Percentiles rank a stretch among this genome's conserved stretches.
Evolutionary conservation across 2,329 filamentous ascomycete genomes (phyloP).

Genomic region (Stylonectria norvegica): DNA sequence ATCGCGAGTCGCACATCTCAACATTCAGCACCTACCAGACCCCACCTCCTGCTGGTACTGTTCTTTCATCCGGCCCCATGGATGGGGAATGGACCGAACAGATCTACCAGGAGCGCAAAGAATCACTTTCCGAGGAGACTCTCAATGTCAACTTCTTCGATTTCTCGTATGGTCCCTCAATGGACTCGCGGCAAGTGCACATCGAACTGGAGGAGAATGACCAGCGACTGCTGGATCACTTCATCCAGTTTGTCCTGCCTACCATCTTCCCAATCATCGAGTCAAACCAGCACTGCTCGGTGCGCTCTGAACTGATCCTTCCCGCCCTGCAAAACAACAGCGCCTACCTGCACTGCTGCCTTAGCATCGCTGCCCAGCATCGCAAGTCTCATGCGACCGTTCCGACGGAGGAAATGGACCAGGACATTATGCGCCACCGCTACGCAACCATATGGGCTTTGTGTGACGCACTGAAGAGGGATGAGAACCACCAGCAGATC

Average conservation of each 20-base stretch:
- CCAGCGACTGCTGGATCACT: constrained; percentile 82
- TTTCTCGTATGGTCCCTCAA: constrained; percentile 66
- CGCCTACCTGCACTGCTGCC: constrained; percentile 90
- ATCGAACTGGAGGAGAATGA: constrained; percentile 87
- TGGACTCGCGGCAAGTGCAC: constrained; percentile 62
- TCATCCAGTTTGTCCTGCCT: constrained; percentile 81
- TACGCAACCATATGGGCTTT: constrained; percentile 83
- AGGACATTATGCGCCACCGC: constrained; percentile 88
- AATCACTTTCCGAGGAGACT: constrained; percentile 64
- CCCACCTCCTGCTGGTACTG: constrained; percentile 66
- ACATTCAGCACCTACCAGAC: constrained; percentile 90
- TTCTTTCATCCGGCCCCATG: constrained; percentile 59
- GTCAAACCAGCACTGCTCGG: constrained; percentile 79
- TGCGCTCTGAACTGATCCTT: constrained; percentile 77
- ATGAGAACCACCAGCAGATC: constrained; percentile 81
- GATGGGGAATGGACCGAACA: constrained; percentile 60
- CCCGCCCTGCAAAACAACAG: constrained; percentile 88
- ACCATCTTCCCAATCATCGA: constrained; percentile 91
- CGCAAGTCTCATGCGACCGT: constrained; percentile 69
- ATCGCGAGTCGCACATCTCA: constrained; percentile 82
- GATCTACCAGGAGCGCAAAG: constrained; percentile 43
- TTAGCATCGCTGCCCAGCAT: constrained; percentile 90
- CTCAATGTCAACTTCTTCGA: constrained; percentile 80
- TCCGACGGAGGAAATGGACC: constrained; percentile 71
- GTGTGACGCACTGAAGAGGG: constrained; percentile 74